Evolutionary conservation across 305 asterid genomes (phyloP), one percentile per base, ranked within the genome.

Genomic region (Solanum aculeatissimum): DNA sequence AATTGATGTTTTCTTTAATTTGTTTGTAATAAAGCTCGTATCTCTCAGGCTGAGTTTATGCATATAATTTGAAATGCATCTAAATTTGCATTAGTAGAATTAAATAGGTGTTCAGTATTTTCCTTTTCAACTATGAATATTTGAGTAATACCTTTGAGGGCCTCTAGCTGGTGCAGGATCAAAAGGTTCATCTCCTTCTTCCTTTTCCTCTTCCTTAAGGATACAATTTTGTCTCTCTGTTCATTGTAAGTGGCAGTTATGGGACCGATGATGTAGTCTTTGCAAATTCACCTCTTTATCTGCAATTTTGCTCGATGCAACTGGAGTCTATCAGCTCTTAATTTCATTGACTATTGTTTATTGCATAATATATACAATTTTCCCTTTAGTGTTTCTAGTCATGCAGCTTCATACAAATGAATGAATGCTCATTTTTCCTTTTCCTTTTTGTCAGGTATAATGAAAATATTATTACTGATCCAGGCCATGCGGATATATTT

Each of bases 401-500:
- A 23, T 82, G 19, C 49, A 21, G 77, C 60, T 63, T 43, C 6
- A 16, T 15, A 60, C 42, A 53, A 19, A 19, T 82, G 85, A 54
- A 72, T 75, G 47, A 60, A 70, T 85, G 83, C 85, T 82, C 72
- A 84, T 68, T 84, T 66, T 63, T 80, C 81, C 84, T 49, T 84
- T 88, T 87, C 87, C 87, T 68, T 87, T 85, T 84, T 82, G 88
- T 86, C 94, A 97, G 99, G 98, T 97, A 94, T 93, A 95, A 88
- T 86, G 93, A 91, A 92, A 97, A 97, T 92, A 95, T 95, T 85
- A 86, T 94, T 88, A 87, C 84, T 81, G 98, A 95, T 87, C 98
- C 99, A 85, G 99, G 99, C 81, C 97, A 93, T 81, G 94, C 93
- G 92, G 98, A 97, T 90, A 91, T 97, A 92, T 95, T 90, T 89